A percentile compares a stretch with the other conserved stretches of the same genome.
These are phyloP conservation scores for Artemisia tridentata DNA, from an alignment of 129 eudicot species.

Conservation along the genomic window DNA sequence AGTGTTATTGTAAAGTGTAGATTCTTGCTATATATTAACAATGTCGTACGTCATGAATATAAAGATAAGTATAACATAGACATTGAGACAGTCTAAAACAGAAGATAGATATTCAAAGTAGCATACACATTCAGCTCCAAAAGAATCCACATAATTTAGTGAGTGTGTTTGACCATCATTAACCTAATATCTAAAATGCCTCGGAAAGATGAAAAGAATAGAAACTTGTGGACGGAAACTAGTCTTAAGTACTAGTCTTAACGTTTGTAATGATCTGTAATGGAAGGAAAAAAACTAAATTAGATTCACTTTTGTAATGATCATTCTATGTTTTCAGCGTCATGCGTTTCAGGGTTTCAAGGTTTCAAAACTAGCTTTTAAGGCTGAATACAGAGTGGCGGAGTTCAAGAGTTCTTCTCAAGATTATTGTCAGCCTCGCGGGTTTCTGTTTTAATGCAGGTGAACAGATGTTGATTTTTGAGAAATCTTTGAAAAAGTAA, in stretches of 20 bases:
- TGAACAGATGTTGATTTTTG: no score
- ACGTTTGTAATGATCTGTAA: not conserved
- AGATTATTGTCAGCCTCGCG: no score
- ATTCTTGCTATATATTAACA: not conserved
- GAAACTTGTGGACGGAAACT: not conserved
- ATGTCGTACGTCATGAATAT: not conserved
- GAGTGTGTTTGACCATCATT: conserved; percentile 1
- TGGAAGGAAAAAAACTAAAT: not conserved
- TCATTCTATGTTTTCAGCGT: no score
- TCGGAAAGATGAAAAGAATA: not conserved
- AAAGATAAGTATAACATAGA: not conserved
- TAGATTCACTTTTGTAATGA: no score
- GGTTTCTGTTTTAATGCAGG: no score
- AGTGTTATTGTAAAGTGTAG: not conserved
- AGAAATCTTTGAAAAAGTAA: no score
- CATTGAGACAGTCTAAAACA: not conserved
- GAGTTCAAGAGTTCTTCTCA: no score
- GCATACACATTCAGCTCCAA: not conserved
- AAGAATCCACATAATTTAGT: not conserved
- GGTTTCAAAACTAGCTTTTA: no score
- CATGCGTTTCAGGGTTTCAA: no score
- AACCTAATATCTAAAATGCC: not conserved
- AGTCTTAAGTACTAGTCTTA: not conserved
- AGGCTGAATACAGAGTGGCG: no score
- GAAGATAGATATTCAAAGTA: not conserved